Evolutionary conservation across 2,329 filamentous ascomycete species (phyloP), one percentile per base, ranked within the genome.

Genomic region (Cercospora sp.): DNA sequence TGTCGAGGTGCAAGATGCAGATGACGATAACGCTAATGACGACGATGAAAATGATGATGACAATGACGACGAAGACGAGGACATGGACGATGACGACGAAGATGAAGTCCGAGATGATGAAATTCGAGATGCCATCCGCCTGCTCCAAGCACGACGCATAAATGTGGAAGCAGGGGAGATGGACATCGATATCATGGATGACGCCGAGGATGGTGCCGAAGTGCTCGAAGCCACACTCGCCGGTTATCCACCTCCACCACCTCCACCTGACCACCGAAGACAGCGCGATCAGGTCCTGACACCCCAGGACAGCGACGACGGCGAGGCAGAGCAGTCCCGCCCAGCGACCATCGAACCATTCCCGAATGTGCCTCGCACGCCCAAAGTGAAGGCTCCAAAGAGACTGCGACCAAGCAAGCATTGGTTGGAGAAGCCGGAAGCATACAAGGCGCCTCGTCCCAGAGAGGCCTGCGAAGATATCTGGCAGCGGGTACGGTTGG

Each of bases 401-500:
- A 85, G 86, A 10, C 86, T 87, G n/a, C 86, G 85, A 64, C 90
- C 92, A 10, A 89, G 92, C 12, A 85, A 87, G 63, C 94, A 97
- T 80, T 98, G 94, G 94, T 85, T 95, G 39, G 90, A 93, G 74
- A 93, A 90, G 39, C 93, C 94, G 6, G 83, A 86, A 18, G 86
- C 86, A 33, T 94, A 91, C 77, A 71, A 69, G 57, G 70, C 67
- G n/a, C 71, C 73, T 7, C 67, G 72, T 62, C 33, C 86, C 85
- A 64, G 82, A 90, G 6, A 90, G 90, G 59, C 85, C 87, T 16
- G 91, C 64, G 95, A 99, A 78, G 91, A 99, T 75, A 85, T 99
- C 5, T 93, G 93, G 82, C 89, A 94, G 76, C 90, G 94, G 33
- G 91, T 98, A 12, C 90, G 95, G 33, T 84, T 99, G 5, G 95